phyloP scores from a whole-genome alignment of 192 early-diverging fungal species.

The Backusella sp. region DNA sequence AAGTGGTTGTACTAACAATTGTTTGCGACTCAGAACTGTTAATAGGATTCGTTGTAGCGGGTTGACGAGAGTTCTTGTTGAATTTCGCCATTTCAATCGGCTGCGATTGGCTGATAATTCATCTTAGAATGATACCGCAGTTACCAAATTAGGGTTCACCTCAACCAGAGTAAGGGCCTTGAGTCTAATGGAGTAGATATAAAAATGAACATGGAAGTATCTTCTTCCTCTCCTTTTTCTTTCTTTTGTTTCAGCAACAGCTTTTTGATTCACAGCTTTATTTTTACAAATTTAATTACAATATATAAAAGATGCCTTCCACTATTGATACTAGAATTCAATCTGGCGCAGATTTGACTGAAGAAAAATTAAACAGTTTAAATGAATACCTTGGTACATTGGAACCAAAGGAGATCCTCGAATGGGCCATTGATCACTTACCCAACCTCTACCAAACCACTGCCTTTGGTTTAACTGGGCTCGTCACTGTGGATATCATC shows the following conservation, averaged over 20 bases:
- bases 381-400: constrained; percentile 72
- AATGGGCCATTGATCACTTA: constrained; percentile 84
- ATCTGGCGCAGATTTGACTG: constrained; percentile 44
- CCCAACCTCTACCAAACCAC: constrained; percentile 88
- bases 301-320: constrained; percentile 31
- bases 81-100: constrained; percentile 30
- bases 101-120: constrained; percentile 27
- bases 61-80: constrained; percentile 18
- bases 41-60: neutral
- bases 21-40: constrained; percentile 16
- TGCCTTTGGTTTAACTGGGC: constrained; percentile 91
- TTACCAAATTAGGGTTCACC: constrained; percentile 7
- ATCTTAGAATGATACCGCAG: constrained; percentile 23
- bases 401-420: constrained; percentile 75
- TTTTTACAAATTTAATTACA: neutral
- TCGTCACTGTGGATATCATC: constrained; percentile 86
- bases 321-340: constrained; percentile 19
- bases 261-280: neutral
- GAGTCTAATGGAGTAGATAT: neutral
- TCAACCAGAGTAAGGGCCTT: neutral
- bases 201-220: neutral
- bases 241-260: neutral
- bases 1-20: constrained; percentile 8
- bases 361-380: constrained; percentile 66
- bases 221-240: neutral